Percentiles rank a stretch among this genome's conserved stretches.
These are phyloP conservation scores for Hymenoscyphus fructigenus DNA, from an alignment of 2,329 filamentous ascomycete genomes.

Conservation along the genomic window DNA sequence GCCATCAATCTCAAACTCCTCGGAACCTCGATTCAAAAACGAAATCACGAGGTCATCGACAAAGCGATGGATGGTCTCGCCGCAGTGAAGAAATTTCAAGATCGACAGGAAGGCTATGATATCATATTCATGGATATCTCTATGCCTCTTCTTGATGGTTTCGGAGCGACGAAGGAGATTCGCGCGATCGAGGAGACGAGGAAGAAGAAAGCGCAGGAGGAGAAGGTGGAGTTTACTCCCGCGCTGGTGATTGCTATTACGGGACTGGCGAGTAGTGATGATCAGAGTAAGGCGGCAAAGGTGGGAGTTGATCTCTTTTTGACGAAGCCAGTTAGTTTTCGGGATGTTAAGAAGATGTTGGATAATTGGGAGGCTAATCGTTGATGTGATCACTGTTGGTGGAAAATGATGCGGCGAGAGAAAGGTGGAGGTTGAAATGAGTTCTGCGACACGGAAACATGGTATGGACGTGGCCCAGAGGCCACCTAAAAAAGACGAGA, in stretches of 20 bases:
- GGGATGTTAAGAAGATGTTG: slow-evolving; percentile 41
- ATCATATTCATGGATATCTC: slow-evolving; percentile 50
- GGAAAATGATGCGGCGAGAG: no score
- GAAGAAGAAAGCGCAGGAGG: slow-evolving; percentile 24
- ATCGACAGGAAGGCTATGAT: slow-evolving; percentile 39
- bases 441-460: no score
- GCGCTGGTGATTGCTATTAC: slow-evolving; percentile 42
- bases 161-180: slow-evolving; percentile 50
- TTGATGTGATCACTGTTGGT: slow-evolving; percentile 18
- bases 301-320: slow-evolving; percentile 40
- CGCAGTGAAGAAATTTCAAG: slow-evolving; percentile 46
- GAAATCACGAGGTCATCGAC: slow-evolving; percentile 41
- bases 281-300: slow-evolving; percentile 38
- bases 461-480: no score
- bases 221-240: slow-evolving; percentile 15
- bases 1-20: slow-evolving; percentile 44
- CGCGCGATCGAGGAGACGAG: slow-evolving; percentile 44
- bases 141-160: slow-evolving; percentile 56
- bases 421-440: no score
- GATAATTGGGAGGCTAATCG: slow-evolving; percentile 39
- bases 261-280: slow-evolving; percentile 37
- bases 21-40: slow-evolving; percentile 39
- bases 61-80: slow-evolving; percentile 48
- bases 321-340: slow-evolving; percentile 44
- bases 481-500: no score